These are phyloP conservation scores for Eleusine coracana DNA, from an alignment of 176 grass and related monocot species.

Conservation along the genomic window DNA sequence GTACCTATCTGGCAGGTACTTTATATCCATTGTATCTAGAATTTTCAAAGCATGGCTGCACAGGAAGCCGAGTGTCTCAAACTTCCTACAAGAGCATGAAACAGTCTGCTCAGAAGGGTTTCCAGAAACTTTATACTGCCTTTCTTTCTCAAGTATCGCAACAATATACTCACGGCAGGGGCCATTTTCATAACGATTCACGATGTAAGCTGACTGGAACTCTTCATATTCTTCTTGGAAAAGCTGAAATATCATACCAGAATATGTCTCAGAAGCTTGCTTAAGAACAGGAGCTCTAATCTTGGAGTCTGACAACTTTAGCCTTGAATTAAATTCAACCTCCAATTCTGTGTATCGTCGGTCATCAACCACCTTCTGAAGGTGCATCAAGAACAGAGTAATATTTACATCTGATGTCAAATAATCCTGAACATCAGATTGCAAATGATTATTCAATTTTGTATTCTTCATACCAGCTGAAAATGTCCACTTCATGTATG, in stretches of 20 bases:
- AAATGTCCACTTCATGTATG: conserved; percentile 63
- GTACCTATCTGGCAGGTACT: conserved; percentile 61
- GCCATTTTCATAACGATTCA: conserved; percentile 51
- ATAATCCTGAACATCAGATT: conserved; percentile 44
- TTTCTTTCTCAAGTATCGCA: conserved; percentile 57
- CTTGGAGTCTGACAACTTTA: conserved; percentile 58
- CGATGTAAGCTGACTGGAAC: conserved; percentile 65
- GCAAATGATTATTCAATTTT: conserved; percentile 49
- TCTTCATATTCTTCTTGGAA: conserved; percentile 71
- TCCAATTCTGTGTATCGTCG: conserved; percentile 56
- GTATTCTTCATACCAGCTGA: conserved; percentile 66
- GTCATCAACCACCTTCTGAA: conserved; percentile 51
- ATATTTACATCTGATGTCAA: conserved; percentile 52
- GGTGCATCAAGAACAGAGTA: conserved; percentile 50
- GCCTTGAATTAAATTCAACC: conserved; percentile 47
- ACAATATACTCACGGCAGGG: conserved; percentile 56
- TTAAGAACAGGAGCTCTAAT: conserved; percentile 65
- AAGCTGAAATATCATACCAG: conserved; percentile 64
- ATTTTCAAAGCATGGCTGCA: conserved; percentile 75
- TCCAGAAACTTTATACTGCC: conserved; percentile 53
- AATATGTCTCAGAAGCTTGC: conserved; percentile 64
- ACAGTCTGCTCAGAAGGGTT: conserved; percentile 58
- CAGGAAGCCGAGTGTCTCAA: conserved; percentile 62
- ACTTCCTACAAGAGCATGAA: conserved; percentile 62
- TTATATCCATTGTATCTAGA: conserved; percentile 72